Evolutionary conservation across 805 yeast genomes (phyloP).

Genomic region (Ogataea nakhonphanomensis): DNA sequence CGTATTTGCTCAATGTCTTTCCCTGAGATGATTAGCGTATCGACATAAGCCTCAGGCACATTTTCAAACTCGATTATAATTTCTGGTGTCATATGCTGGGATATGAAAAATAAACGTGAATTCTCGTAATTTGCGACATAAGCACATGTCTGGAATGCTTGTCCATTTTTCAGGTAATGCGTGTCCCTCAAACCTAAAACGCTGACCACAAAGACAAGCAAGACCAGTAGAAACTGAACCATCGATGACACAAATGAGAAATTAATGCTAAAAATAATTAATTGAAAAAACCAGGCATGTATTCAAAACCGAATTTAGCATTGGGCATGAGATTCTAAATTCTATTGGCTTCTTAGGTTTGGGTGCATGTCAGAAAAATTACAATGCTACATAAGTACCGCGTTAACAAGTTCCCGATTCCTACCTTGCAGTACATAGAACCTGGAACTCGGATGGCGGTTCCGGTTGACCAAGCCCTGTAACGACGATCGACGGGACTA

Average conservation of each 20-base stretch:
- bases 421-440: no score
- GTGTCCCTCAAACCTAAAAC: slow-evolving; percentile 23
- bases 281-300: neutral
- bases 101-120: slow-evolving; percentile 14
- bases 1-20: slow-evolving; percentile 24
- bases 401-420: no score
- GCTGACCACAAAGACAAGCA: neutral
- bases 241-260: neutral
- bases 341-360: no score
- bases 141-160: slow-evolving; percentile 31
- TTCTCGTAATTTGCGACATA: slow-evolving; percentile 27
- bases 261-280: slow-evolving; percentile 1
- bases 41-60: slow-evolving; percentile 12
- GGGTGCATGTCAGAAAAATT: no score
- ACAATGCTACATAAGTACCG: no score
- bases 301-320: no score
- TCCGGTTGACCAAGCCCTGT: no score
- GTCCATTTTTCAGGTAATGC: slow-evolving; percentile 20
- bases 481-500: no score
- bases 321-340: no score
- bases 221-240: neutral
- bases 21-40: slow-evolving; percentile 24
- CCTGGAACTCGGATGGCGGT: no score
- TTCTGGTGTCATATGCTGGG: slow-evolving; percentile 19
- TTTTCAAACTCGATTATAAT: slow-evolving; percentile 20